Conservation (phyloP, 139 green algal genomes). For the Chlorella sp. region DNA sequence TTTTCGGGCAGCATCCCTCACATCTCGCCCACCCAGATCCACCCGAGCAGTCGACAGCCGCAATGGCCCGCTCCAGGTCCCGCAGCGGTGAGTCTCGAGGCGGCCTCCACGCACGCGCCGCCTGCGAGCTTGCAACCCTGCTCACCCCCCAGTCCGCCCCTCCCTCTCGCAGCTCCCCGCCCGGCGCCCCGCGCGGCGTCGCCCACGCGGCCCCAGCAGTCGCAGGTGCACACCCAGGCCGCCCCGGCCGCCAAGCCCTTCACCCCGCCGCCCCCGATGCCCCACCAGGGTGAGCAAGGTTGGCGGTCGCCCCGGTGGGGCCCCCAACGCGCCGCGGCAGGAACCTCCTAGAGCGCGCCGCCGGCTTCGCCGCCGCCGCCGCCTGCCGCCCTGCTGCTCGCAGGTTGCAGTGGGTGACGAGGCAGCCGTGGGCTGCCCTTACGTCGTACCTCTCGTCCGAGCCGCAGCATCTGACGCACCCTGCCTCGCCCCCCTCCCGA, state of each 20-base stretch:
- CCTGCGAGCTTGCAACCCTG: not conserved
- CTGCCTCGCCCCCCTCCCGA: not conserved
- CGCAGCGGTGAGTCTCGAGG: not conserved
- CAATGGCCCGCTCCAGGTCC: constrained; percentile 16
- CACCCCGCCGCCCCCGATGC: constrained; percentile 15
- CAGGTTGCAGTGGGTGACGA: not conserved
- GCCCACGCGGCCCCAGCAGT: not conserved
- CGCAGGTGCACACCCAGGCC: constrained; percentile 1
- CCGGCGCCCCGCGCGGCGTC: not conserved
- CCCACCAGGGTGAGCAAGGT: constrained; percentile 17
- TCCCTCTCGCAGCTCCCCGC: constrained; percentile 11
- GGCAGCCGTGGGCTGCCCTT: not conserved
- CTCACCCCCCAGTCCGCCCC: not conserved
- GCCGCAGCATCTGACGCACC: not conserved
- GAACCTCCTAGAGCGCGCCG: constrained; percentile 11
- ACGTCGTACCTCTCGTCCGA: not conserved
- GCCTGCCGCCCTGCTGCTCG: not conserved
- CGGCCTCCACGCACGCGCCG: not conserved
- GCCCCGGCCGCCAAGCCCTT: not conserved
- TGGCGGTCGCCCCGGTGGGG: too few relatives aligned
- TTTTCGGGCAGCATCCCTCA: not conserved
- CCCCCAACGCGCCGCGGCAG: not conserved
- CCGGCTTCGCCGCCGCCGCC: not conserved
- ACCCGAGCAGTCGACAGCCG: not conserved
- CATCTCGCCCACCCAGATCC: not conserved